Evolutionary conservation across 176 grass and related monocot genomes (phyloP).

Genomic region (Cocos nucifera): DNA sequence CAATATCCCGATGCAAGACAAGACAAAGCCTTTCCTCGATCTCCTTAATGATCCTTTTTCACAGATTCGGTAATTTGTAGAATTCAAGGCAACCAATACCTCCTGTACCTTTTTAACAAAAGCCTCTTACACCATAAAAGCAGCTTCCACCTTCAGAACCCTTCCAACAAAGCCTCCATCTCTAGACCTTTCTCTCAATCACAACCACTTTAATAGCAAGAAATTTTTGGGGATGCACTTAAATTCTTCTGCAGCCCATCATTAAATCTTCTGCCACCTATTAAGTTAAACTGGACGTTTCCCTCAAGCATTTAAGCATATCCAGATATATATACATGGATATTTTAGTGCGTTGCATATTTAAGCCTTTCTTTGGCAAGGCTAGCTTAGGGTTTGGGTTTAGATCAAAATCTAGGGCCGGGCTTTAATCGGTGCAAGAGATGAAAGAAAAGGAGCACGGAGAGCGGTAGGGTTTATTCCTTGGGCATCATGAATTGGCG

Average conservation of each 20-base stretch:
- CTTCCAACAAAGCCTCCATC: not conserved
- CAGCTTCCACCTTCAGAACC: conserved; percentile 1
- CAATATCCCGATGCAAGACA: not conserved
- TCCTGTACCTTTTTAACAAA: too few species aligned
- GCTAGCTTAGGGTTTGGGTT: too few species aligned
- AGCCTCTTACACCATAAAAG: conserved; percentile 2
- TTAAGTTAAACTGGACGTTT: not conserved
- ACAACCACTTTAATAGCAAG: not conserved
- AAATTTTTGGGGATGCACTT: conserved; percentile 6
- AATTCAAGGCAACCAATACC: too few species aligned
- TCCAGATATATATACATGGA: too few species aligned
- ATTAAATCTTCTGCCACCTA: conserved; percentile 9
- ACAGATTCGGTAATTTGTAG: too few species aligned
- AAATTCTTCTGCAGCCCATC: conserved; percentile 1
- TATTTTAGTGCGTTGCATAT: too few species aligned
- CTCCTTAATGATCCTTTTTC: too few species aligned
- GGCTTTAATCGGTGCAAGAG: not conserved
- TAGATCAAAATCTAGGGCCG: too few species aligned
- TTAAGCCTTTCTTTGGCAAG: too few species aligned
- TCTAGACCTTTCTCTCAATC: not conserved
- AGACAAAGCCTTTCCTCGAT: conserved; percentile 2
- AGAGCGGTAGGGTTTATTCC: conserved; percentile 11
- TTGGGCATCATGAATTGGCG: too few species aligned
- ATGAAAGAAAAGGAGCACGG: conserved; percentile 12
- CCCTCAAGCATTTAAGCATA: too few species aligned